These are phyloP conservation scores for Nannochloris sp. DNA, from an alignment of 139 green algal genomes.

Conservation along the genomic window DNA sequence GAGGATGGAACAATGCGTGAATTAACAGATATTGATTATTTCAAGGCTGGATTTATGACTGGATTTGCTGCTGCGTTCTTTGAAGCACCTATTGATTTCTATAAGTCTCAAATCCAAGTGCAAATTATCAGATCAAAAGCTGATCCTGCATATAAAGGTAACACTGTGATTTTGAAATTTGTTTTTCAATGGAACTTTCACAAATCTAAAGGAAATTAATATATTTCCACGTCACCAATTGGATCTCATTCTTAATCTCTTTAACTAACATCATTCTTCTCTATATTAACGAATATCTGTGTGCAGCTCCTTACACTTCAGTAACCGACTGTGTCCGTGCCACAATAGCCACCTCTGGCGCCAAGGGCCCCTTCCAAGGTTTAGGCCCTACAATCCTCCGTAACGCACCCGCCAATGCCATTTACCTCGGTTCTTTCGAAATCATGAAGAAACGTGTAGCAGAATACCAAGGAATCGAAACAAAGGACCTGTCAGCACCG, in stretches of 20 bases:
- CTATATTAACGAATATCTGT: not conserved
- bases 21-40: slow-evolving; percentile 55
- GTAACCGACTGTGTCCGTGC: slow-evolving; percentile 60
- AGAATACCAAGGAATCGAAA: slow-evolving; percentile 13
- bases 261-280: not conserved
- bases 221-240: not conserved
- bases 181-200: not conserved
- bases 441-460: slow-evolving; percentile 66
- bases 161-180: slow-evolving; percentile 38
- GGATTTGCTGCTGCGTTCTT: slow-evolving; percentile 80
- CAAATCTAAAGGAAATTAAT: not conserved
- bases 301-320: slow-evolving; percentile 74
- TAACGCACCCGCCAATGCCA: slow-evolving; percentile 86
- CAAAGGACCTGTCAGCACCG: slow-evolving; percentile 19
- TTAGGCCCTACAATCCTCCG: slow-evolving; percentile 73
- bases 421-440: slow-evolving; percentile 94
- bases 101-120: slow-evolving; percentile 92
- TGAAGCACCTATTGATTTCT: slow-evolving; percentile 93
- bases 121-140: slow-evolving; percentile 79
- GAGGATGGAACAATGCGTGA: slow-evolving; percentile 52
- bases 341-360: slow-evolving; percentile 64
- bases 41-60: slow-evolving; percentile 73
- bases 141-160: slow-evolving; percentile 78
- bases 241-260: not conserved
- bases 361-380: slow-evolving; percentile 80